Evolutionary conservation across 2,329 filamentous ascomycete species (phyloP).

Genomic region (Arthrobotrys conoides): DNA sequence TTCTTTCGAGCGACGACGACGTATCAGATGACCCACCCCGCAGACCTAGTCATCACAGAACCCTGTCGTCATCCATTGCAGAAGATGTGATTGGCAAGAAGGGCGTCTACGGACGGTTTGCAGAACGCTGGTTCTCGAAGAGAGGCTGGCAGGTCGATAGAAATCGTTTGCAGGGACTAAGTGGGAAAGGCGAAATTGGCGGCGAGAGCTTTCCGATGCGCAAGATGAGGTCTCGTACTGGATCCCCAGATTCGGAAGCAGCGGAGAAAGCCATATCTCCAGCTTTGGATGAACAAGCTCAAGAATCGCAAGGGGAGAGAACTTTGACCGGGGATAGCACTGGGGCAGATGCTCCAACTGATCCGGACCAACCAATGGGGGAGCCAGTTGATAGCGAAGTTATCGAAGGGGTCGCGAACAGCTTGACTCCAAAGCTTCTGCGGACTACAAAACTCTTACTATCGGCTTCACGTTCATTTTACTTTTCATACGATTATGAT

Average conservation of each 20-base stretch:
- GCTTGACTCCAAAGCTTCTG: conserved; percentile 84
- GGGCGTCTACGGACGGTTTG: conserved; percentile 89
- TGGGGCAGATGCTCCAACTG: conserved; percentile 26
- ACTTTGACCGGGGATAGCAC: conserved; percentile 39
- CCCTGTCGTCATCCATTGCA: conserved; percentile 77
- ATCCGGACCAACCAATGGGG: conserved; percentile 37
- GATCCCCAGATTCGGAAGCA: conserved; percentile 53
- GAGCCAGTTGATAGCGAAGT: conserved; percentile 59
- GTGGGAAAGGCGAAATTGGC: conserved; percentile 69
- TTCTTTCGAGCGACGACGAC: conserved; percentile 65
- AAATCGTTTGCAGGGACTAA: conserved; percentile 79
- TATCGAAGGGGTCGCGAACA: conserved; percentile 68
- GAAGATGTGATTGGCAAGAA: conserved; percentile 88
- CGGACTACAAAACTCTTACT: conserved; percentile 88
- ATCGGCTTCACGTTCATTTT: conserved; percentile 84
- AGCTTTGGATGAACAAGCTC: conserved; percentile 53
- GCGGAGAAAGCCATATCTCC: conserved; percentile 37
- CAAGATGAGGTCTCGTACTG: conserved; percentile 65
- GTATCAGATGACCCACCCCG: conserved; percentile 62
- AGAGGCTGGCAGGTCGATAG: conserved; percentile 83
- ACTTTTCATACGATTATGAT: conserved; percentile 94
- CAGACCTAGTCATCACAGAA: conserved; percentile 64
- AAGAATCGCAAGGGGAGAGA: conserved; percentile 64
- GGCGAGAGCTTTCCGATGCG: conserved; percentile 62
- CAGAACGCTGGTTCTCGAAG: conserved; percentile 89